These are phyloP conservation scores for Boletellus ananas DNA, from an alignment of 768 basidiomycete species.

Conservation along the genomic window DNA sequence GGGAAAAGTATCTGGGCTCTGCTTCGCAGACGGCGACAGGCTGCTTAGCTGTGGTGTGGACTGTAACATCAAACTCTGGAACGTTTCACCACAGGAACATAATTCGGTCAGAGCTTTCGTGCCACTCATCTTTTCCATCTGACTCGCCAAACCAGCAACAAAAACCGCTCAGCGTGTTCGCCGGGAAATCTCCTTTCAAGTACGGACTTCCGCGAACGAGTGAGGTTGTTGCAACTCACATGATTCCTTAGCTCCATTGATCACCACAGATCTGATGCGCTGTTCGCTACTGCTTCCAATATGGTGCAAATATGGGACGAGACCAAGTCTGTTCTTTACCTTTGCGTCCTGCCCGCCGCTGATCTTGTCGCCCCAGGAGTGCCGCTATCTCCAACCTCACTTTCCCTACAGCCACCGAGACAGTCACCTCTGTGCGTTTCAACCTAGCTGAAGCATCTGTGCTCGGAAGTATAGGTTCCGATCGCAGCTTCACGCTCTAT, in stretches of 20 bases:
- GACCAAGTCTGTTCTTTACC: constrained; percentile 56
- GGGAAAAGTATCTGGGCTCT: constrained; percentile 80
- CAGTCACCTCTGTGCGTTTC: constrained; percentile 83
- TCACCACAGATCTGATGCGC: constrained; percentile 83
- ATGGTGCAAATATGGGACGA: constrained; percentile 98
- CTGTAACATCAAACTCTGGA: constrained; percentile 80
- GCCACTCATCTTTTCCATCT: background rate
- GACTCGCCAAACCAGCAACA: constrained; percentile 26
- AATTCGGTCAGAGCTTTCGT: constrained; percentile 33
- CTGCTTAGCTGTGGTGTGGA: constrained; percentile 82
- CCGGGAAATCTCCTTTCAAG: constrained; percentile 91
- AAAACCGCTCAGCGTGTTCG: constrained; percentile 72
- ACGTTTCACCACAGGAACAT: constrained; percentile 38
- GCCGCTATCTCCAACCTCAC: constrained; percentile 83
- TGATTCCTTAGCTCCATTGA: constrained; percentile 70
- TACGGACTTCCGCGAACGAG: constrained; percentile 33
- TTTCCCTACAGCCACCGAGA: constrained; percentile 85
- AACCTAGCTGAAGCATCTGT: constrained; percentile 93
- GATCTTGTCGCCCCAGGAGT: constrained; percentile 46
- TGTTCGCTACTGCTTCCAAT: constrained; percentile 93
- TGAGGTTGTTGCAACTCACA: background rate
- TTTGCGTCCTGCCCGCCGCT: background rate
- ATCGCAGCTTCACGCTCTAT: constrained; percentile 93
- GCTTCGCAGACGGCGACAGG: constrained; percentile 60
- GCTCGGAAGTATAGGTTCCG: constrained; percentile 91